Percentiles rank a stretch among this genome's conserved stretches.
Conservation (phyloP, 2,329 filamentous ascomycete genomes). For the Zymoseptoria ardabiliae region DNA sequence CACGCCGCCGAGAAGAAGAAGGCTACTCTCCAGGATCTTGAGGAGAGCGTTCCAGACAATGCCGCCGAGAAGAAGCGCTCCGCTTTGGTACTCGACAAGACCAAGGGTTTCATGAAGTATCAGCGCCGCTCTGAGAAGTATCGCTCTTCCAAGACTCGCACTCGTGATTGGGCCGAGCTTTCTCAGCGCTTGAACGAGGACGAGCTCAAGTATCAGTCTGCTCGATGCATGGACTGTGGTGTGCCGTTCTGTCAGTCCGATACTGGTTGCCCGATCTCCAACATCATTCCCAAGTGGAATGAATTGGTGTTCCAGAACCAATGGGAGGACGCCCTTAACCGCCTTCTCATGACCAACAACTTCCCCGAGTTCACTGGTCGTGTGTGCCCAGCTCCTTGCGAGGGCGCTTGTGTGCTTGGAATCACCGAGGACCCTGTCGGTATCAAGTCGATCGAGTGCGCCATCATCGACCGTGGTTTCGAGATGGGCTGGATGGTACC, state of each 20-base stretch:
- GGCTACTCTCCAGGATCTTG: conserved; percentile 67
- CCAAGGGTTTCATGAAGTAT: conserved; percentile 96
- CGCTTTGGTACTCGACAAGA: conserved; percentile 93
- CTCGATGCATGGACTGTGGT: conserved; percentile 97
- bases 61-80: conserved; percentile 84
- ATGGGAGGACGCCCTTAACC: conserved; percentile 87
- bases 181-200: conserved; percentile 83
- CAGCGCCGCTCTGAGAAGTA: conserved; percentile 89
- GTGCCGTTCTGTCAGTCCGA: conserved; percentile 98
- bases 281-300: conserved; percentile 97
- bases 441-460: conserved; percentile 97
- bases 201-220: conserved; percentile 92
- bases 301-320: conserved; percentile 65
- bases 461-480: conserved; percentile 94
- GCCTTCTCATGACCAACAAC: conserved; percentile 93
- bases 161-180: conserved; percentile 89
- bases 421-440: conserved; percentile 97
- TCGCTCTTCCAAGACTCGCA: conserved; percentile 71
- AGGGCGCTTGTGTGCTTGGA: conserved; percentile 89
- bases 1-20: conserved; percentile 61
- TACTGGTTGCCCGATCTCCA: conserved; percentile 88
- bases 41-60: conserved; percentile 79
- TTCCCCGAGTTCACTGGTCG: conserved; percentile 97
- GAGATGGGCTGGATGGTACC: conserved; percentile 98
- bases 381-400: conserved; percentile 92